Conservation (phyloP, 2,329 filamentous ascomycete species). For the Colletotrichum neosansevieriae region DNA sequence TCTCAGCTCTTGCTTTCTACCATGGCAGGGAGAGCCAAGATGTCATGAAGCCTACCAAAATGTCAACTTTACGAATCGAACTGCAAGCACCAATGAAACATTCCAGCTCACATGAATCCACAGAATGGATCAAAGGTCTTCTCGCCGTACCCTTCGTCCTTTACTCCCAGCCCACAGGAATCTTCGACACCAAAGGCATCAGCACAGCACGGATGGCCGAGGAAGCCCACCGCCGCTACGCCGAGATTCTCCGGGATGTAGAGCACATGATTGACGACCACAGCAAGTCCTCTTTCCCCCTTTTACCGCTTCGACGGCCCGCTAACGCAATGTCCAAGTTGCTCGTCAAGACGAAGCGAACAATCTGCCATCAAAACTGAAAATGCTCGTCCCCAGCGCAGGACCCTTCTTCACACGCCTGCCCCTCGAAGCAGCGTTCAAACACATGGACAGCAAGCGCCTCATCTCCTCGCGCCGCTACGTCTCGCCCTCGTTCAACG, state of each 20-base stretch:
- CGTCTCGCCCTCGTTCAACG: conserved; percentile 97
- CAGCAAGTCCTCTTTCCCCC: conserved; percentile 64
- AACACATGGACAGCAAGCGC: conserved; percentile 86
- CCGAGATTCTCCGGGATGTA: conserved; percentile 94
- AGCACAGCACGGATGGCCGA: conserved; percentile 79
- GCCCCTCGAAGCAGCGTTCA: conserved; percentile 89
- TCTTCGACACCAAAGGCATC: conserved; percentile 77
- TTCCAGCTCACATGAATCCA: conserved; percentile 17
- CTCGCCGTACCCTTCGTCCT: conserved; percentile 96
- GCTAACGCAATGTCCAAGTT: conserved; percentile 61
- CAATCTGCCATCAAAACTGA: conserved; percentile 85
- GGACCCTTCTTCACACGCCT: conserved; percentile 95
- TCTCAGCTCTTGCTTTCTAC: background rate
- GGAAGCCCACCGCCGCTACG: conserved; percentile 88
- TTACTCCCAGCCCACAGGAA: conserved; percentile 91
- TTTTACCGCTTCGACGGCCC: background rate
- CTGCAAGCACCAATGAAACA: too few species aligned
- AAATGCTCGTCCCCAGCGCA: conserved; percentile 89
- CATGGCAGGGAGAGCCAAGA: background rate
- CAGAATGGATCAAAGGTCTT: conserved; percentile 96
- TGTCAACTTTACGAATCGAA: too few species aligned
- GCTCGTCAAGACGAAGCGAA: conserved; percentile 74
- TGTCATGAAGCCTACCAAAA: background rate
- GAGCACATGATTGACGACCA: conserved; percentile 93
- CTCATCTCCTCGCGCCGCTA: conserved; percentile 93